Percentiles rank a stretch among this genome's conserved stretches.
Evolutionary conservation across 208 protist genomes (phyloP).

Genomic region (Wallacemonas rigidus): DNA sequence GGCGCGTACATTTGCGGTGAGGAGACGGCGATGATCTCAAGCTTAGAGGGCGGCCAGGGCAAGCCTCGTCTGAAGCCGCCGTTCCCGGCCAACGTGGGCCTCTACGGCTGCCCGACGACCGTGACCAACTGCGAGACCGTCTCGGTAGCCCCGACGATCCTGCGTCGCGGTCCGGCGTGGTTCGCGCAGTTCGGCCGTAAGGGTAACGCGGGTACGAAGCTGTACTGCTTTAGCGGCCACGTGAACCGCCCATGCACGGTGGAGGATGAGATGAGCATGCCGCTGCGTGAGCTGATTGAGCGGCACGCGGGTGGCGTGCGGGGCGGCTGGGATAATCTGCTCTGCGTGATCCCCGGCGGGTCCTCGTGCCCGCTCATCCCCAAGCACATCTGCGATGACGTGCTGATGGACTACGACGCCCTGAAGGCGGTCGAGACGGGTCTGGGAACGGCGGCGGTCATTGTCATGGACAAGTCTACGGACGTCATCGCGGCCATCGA

Average conservation of each 20-base stretch:
- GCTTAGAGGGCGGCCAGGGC: slow-evolving; percentile 96
- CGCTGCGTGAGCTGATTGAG: slow-evolving; percentile 97
- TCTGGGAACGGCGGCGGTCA: slow-evolving; percentile 98
- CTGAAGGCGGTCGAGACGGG: slow-evolving; percentile 93
- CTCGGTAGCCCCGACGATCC: slow-evolving; percentile 95
- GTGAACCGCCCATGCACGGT: slow-evolving; percentile 99
- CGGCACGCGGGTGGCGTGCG: slow-evolving; percentile 96
- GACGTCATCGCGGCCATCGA: slow-evolving; percentile 97
- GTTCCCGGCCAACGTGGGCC: slow-evolving; percentile 98
- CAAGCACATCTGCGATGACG: slow-evolving; percentile 93
- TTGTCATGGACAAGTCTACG: slow-evolving; percentile 99
- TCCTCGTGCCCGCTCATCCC: slow-evolving; percentile 97
- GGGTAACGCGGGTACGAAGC: slow-evolving; percentile 98
- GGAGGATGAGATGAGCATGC: slow-evolving; percentile 99
- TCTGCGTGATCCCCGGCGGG: slow-evolving; percentile 97
- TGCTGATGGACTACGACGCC: slow-evolving; percentile 99
- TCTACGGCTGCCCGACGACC: slow-evolving; percentile 99
- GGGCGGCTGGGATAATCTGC: slow-evolving; percentile 99
- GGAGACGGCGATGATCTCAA: slow-evolving; percentile 98
- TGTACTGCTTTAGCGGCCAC: slow-evolving; percentile 98
- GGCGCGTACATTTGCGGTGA: slow-evolving; percentile 99
- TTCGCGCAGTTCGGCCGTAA: slow-evolving; percentile 97
- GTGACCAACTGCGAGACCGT: slow-evolving; percentile 99
- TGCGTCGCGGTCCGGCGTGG: slow-evolving; percentile 93
- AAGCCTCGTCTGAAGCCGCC: slow-evolving; percentile 99